phyloP scores from a whole-genome alignment of 2,329 filamentous ascomycete species.

The Ploettnerulaceae sp. region DNA sequence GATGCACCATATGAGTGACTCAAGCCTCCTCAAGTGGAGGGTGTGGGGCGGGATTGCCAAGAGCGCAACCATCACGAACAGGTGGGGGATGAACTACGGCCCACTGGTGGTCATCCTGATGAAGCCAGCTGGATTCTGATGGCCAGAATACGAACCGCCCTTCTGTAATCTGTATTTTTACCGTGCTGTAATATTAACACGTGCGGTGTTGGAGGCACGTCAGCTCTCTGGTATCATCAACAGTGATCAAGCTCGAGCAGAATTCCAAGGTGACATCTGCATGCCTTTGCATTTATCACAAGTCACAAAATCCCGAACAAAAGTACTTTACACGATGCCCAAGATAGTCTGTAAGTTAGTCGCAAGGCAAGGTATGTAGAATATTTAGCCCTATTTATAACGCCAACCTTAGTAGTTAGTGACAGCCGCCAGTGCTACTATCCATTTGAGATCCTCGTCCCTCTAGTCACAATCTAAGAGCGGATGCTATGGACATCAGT shows the following conservation, averaged over 20 bases:
- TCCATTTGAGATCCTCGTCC: conserved; percentile 1
- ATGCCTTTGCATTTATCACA: not conserved
- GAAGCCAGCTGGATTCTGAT: not conserved
- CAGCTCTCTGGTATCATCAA: not conserved
- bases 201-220: not conserved
- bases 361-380: too few relatives aligned
- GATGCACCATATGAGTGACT: not conserved
- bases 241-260: not conserved
- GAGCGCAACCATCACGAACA: not conserved
- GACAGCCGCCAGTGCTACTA: conserved; percentile 3
- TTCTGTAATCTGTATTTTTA: not conserved
- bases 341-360: too few relatives aligned
- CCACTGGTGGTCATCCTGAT: not conserved
- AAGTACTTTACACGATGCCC: too few relatives aligned
- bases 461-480: conserved; percentile 6
- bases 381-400: not conserved
- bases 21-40: not conserved
- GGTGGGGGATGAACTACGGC: not conserved
- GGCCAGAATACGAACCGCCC: not conserved
- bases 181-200: not conserved
- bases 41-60: not conserved
- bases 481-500: not conserved
- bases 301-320: not conserved
- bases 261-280: not conserved
- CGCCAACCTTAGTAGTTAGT: conserved; percentile 6